phyloP scores from a whole-genome alignment of 2,329 filamentous ascomycete genomes.

The Beauveria bassiana region DNA sequence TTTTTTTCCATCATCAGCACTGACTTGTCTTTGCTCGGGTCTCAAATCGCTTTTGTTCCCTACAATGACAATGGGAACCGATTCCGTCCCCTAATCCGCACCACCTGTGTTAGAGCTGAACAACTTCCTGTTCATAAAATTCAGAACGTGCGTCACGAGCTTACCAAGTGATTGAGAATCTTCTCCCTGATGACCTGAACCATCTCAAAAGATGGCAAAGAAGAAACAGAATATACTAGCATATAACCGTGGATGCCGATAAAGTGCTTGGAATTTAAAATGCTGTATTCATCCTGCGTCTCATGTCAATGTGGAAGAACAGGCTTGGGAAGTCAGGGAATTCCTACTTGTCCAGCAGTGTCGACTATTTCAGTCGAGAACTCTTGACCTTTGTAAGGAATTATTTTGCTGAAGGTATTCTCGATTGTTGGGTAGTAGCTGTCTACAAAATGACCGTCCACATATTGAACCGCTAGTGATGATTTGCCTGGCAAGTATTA shows the following conservation, averaged over 20 bases:
- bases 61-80: slow-evolving; percentile 87
- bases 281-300: slow-evolving; percentile 87
- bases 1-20: slow-evolving; percentile 74
- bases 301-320: slow-evolving; percentile 7
- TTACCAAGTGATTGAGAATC: slow-evolving; percentile 89
- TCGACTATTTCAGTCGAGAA: slow-evolving; percentile 97
- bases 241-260: slow-evolving; percentile 99
- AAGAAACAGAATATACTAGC: slow-evolving; percentile 96
- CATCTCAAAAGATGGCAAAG: slow-evolving; percentile 94
- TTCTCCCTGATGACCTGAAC: slow-evolving; percentile 92
- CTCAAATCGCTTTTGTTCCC: slow-evolving; percentile 95
- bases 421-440: slow-evolving; percentile 99
- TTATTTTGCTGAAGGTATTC: slow-evolving; percentile 95
- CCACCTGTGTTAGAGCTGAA: neutral
- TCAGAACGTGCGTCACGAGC: slow-evolving; percentile 21
- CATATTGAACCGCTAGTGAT: slow-evolving; percentile 91
- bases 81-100: slow-evolving; percentile 66
- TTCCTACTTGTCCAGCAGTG: slow-evolving; percentile 79
- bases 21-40: slow-evolving; percentile 88
- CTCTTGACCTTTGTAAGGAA: slow-evolving; percentile 87
- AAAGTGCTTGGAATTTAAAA: slow-evolving; percentile 96
- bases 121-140: neutral
- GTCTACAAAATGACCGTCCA: slow-evolving; percentile 97
- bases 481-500: slow-evolving; percentile 67
- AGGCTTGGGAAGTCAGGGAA: neutral